Evolutionary conservation across 805 yeast genomes (phyloP), one percentile per base, ranked within the genome.

Genomic region (Lipomyces oligophaga): DNA sequence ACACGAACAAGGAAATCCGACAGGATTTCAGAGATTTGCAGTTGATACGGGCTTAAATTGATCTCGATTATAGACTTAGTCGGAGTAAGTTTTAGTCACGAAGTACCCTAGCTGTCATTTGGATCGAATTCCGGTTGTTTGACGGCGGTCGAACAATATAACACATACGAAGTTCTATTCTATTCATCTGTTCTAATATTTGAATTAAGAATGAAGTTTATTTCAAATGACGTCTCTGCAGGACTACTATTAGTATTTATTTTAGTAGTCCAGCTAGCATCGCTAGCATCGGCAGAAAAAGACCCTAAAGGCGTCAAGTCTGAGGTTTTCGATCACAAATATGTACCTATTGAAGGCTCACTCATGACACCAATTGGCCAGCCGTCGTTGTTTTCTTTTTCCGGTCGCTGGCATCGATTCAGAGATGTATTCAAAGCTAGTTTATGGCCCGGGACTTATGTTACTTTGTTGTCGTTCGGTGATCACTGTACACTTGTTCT

Each of bases 361-460:
- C 20, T 49, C 27, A 31, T 49, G 32, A 40, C 56, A n/a, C 56
- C 56, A 2, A 11, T 33, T 18, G 48, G 52, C 21, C 54, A 52
- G 30, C 55, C 56, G 2, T 28, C 43, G n/a, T 25, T 50, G 22
- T 52, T 52, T 25, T n/a, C 36, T 15, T 52, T 52, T 43, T 26
- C 56, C 2, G 56, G 56, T 6, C 35, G 56, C 31, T 52, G 56
- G 56, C 50, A 47, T 34, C 42, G 56, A 10, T 40, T 42, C 36
- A 45, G 54, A 20, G 50, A 52, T 3, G 34, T 43, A 7, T 49
- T 28, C 38, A 52, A 49, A 34, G 55, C 56, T 6, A 28, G 51
- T 6, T 34, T 44, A 16, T 52, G 56, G 56, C 56, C 56, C n/a
- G 56, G 56, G 22, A 49, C 52, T 7, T 52, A 39, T 34, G 34